These are phyloP conservation scores for Osmozyma mogii DNA, from an alignment of 805 yeast species.

Conservation along the genomic window DNA sequence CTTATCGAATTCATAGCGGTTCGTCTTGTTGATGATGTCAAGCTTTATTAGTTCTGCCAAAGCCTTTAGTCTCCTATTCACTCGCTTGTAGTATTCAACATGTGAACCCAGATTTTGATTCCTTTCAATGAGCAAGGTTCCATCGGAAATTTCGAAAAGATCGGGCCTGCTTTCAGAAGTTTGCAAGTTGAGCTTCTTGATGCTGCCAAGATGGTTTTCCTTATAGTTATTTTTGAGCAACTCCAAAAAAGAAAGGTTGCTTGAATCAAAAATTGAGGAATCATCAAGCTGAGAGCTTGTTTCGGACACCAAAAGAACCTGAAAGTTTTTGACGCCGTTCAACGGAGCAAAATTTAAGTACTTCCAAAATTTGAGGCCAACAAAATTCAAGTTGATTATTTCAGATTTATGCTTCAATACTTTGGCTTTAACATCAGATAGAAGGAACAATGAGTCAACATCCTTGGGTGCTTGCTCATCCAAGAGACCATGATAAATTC, in stretches of 20 bases:
- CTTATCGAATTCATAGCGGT: constrained; percentile 34
- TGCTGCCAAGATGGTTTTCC: constrained; percentile 42
- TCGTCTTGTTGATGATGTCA: constrained; percentile 34
- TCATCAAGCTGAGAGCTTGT: constrained; percentile 4
- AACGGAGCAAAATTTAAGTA: constrained; percentile 50
- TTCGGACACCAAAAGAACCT: constrained; percentile 40
- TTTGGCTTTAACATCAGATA: constrained; percentile 20
- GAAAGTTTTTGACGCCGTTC: constrained; percentile 42
- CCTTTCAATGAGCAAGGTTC: constrained; percentile 18
- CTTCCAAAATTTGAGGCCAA: constrained; percentile 49
- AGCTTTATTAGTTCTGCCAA: constrained; percentile 31
- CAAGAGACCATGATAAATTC: constrained; percentile 15
- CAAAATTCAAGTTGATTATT: constrained; percentile 37
- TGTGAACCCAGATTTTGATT: constrained; percentile 13
- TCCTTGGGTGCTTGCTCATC: constrained; percentile 12
- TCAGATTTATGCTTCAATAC: constrained; percentile 27
- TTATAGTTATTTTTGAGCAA: constrained; percentile 36
- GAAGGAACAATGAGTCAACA: constrained; percentile 13
- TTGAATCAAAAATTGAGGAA: constrained; percentile 17
- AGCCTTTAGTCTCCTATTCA: constrained; percentile 20
- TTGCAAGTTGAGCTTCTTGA: constrained; percentile 23
- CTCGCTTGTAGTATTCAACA: constrained; percentile 22
- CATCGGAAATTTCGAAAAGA: constrained; percentile 23
- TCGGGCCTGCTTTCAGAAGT: constrained; percentile 21
- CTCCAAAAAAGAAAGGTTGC: constrained; percentile 30